Conservation (phyloP, 768 basidiomycete species). For the Gloeostereum incarnatum region DNA sequence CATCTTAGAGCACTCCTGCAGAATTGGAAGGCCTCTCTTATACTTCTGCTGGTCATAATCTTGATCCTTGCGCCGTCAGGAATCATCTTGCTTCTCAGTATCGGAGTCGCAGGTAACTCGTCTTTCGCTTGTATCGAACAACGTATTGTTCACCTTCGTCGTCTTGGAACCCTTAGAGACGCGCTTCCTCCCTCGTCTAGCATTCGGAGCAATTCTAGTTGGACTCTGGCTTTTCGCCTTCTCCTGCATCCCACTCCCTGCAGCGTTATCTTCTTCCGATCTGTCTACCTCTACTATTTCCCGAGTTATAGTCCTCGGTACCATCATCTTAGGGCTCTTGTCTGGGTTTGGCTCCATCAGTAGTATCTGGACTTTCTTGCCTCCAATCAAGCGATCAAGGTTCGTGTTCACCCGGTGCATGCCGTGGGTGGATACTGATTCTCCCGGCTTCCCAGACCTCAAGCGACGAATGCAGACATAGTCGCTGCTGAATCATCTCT, state of each 20-base stretch:
- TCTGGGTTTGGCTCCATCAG: constrained; percentile 75
- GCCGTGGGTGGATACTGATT: not conserved
- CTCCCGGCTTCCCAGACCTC: constrained; percentile 15
- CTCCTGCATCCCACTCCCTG: constrained; percentile 62
- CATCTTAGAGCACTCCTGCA: constrained; percentile 44
- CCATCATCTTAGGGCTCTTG: constrained; percentile 66
- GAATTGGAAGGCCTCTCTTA: constrained; percentile 63
- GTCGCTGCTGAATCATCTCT: constrained; percentile 48
- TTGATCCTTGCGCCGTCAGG: constrained; percentile 62
- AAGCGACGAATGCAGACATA: constrained; percentile 44
- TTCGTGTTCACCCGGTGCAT: constrained; percentile 3
- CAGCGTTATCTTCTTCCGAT: constrained; percentile 28
- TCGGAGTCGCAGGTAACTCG: constrained; percentile 15
- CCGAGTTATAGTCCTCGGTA: constrained; percentile 69
- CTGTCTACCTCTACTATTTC: constrained; percentile 40
- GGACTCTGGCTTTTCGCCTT: constrained; percentile 46
- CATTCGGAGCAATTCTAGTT: constrained; percentile 42
- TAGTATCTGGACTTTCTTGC: constrained; percentile 54
- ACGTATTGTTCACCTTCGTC: not conserved
- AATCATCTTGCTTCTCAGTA: constrained; percentile 47
- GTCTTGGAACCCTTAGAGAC: constrained; percentile 4
- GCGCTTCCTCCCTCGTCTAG: constrained; percentile 9
- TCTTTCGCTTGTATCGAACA: not conserved
- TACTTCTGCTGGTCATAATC: constrained; percentile 48
- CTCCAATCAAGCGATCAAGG: constrained; percentile 24